Evolutionary conservation across 768 basidiomycete species (phyloP).

Genomic region (Harrya chromipes): DNA sequence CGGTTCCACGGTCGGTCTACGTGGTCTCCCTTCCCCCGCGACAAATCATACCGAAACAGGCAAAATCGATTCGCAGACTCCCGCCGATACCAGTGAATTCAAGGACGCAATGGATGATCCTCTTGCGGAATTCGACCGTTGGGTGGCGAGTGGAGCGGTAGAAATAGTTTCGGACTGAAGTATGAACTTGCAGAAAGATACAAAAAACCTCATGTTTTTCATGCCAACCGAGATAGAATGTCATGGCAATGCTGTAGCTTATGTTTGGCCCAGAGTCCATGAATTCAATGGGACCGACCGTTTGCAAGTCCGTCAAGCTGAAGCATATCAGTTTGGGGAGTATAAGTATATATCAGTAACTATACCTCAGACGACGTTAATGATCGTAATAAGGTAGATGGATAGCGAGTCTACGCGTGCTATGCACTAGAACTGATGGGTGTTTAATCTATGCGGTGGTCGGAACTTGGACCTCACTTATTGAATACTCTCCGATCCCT

Average conservation of each 20-base stretch:
- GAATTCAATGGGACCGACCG: no score
- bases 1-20: not conserved
- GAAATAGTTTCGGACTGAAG: conserved; percentile 40
- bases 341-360: not conserved
- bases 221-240: not conserved
- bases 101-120: conserved; percentile 38
- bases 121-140: conserved; percentile 64
- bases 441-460: not conserved
- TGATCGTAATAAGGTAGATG: not conserved
- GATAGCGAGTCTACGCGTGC: no score
- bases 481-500: not conserved
- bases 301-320: no score
- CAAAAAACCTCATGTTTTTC: not conserved
- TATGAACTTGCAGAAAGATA: not conserved
- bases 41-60: not conserved
- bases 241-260: not conserved
- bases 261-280: no score
- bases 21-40: not conserved
- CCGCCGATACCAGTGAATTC: not conserved
- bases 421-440: not conserved
- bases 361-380: no score
- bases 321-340: no score
- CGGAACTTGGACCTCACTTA: not conserved
- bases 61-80: not conserved
- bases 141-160: conserved; percentile 64